Conservation (phyloP, 768 basidiomycete species). For the Omphalotus guepiniiformis region DNA sequence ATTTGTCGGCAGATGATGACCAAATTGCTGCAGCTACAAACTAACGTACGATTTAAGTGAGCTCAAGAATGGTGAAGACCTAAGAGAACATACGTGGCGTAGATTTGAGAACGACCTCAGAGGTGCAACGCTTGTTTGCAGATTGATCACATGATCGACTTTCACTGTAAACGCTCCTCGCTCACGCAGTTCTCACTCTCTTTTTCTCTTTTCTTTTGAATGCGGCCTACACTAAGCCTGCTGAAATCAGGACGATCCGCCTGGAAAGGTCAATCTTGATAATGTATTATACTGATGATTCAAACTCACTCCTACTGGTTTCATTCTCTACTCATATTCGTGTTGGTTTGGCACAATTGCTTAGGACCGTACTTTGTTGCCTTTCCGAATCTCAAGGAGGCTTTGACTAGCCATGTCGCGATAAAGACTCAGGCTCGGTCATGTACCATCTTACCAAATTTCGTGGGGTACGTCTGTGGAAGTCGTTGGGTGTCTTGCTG, state of each 20-base stretch:
- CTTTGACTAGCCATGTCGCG: conserved; percentile 74
- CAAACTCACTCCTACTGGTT: neutral
- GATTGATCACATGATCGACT: too few relatives aligned
- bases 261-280: conserved; percentile 72
- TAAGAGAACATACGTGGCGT: too few relatives aligned
- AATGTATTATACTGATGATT: neutral
- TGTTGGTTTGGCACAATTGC: too few relatives aligned
- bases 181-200: too few relatives aligned
- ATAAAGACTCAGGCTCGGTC: conserved; percentile 85
- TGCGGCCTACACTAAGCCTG: conserved; percentile 60
- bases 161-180: too few relatives aligned
- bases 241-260: conserved; percentile 67
- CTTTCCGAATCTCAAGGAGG: conserved; percentile 83
- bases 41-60: too few relatives aligned
- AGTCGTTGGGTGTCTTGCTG: too few relatives aligned
- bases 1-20: too few relatives aligned
- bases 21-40: too few relatives aligned
- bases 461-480: conserved; percentile 71
- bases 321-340: neutral
- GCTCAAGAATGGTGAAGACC: too few relatives aligned
- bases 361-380: conserved; percentile 96
- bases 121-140: too few relatives aligned
- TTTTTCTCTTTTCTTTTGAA: conserved; percentile 24
- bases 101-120: too few relatives aligned
- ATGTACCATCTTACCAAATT: conserved; percentile 93